Base-by-base conservation (phyloP, 2,329 filamentous ascomycete species). In the Sordariomycetes sp. region DNA sequence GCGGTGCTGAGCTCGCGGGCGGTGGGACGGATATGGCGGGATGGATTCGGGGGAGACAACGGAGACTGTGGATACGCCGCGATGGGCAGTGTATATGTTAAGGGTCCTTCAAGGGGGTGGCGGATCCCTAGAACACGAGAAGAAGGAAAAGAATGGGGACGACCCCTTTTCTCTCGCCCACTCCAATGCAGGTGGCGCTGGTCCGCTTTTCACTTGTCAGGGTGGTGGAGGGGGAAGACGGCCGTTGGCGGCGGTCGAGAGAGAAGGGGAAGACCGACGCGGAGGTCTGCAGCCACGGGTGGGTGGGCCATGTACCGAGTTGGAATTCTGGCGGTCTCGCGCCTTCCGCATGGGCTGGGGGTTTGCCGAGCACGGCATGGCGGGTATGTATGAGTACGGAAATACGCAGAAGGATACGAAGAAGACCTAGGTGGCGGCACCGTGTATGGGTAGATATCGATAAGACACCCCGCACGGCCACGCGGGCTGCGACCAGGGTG, bases 401-500 rank as follows among this genome's bases (percentile, higher is more conserved):
- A 16, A 14, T 43, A 16, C 14, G 14, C 3, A n/a, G 18, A 16
- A 10, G 4, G 37, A n/a, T 43, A 43, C 37, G 37, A 43, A 43
- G 46, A 24, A 12, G 52, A 16, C 18, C 25, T 22, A 35, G 12
- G 28, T 14, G 55, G 46, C 20, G 46, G 48, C 48, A 53, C 55
- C 22, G 32, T 53, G 55, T 43, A 25, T 57, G 40, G 50, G 24
- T 52, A 32, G 46, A 40, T 57, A 57, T 57, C 55, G 55, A 57
- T 57, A 57, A 57, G 32, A 24, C 28, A 40, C 24, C 55, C 55
- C 55, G 55, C 55, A 57, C 48, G 34, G 40, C n/a, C 40, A n/a
- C 14, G 40, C 16, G 16, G 16, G 18, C 16, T 14, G 18, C 1
- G 40, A 46, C 40, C 40, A 46, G 40, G 40, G n/a, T 46, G 40